Base-by-base conservation (phyloP, 805 yeast genomes). In the Candida loeiensis region DNA sequence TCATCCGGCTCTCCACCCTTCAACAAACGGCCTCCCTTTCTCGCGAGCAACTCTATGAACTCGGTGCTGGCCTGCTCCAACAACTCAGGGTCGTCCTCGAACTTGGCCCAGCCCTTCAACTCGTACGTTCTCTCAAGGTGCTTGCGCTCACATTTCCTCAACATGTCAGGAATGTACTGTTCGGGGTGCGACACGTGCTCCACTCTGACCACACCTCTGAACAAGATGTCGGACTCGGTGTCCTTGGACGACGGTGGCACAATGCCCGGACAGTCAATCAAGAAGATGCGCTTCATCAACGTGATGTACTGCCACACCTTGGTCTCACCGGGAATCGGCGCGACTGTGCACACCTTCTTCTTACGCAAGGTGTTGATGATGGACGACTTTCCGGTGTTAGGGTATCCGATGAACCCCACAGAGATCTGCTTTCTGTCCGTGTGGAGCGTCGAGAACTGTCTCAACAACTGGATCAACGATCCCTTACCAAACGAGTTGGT, bases 1-100 rank as follows among this genome's bases (percentile, higher is more conserved):
- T 91, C 97, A 62, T 91, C 98, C 1, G 98, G 95, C 66, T 93
- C 99, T 49, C 97, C 99, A 45, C 99, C 99, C 64, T 91, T 91
- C 50, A 93, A 66, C 51, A 91, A 73, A 62, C 96, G 79, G 46
- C 99, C 99, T 39, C 80, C 85, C 63, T 93, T 93, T 61, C 95
- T 80, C 1, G 98, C 98, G 49, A 91, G 71, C 56, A 87, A 69
- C 64, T 93, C 96, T 45, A 91, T 77, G 55, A 91, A 93, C 55
- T 89, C 96, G 2, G 51, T 55, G 45, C 69, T 61, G 22, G 74
- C 74, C 34, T 57, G 56, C 45, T 66, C 73, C 45, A 68, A 55
- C 17, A 82, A 69, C 16, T 87, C 61, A 6, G 51, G 53, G 44
- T 69, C 66, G 9, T 68, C 74, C 50, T 69, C 74, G 44, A 57